A percentile compares a stretch with the other conserved stretches of the same genome.
These are phyloP conservation scores for Arthrobotrys musiformis DNA, from an alignment of 2,329 filamentous ascomycete species.

Conservation along the genomic window DNA sequence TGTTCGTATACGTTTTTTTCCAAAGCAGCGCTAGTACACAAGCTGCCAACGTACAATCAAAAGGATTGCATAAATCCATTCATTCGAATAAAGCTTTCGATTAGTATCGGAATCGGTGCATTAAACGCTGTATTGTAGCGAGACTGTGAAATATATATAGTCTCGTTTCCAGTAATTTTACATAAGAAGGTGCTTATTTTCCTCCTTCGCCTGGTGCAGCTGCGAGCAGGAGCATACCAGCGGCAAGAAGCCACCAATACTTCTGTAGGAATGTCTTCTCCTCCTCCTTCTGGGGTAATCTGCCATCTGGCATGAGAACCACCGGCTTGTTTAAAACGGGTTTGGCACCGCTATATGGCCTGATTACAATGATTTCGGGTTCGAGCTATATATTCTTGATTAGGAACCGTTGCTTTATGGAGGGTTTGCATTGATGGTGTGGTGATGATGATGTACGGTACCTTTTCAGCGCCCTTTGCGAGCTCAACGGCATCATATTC, in stretches of 20 bases:
- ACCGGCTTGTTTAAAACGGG: conserved; percentile 74
- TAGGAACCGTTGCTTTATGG: neutral
- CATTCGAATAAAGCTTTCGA: neutral
- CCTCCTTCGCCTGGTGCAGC: conserved; percentile 42
- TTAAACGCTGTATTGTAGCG: conserved; percentile 8
- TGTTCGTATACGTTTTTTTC: neutral
- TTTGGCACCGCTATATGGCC: conserved; percentile 67
- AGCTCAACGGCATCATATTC: conserved; percentile 47
- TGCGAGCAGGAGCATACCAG: conserved; percentile 67
- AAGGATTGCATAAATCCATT: neutral
- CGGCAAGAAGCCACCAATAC: conserved; percentile 74
- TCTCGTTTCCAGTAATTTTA: neutral
- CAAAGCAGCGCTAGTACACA: conserved; percentile 2
- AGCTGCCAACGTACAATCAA: neutral
- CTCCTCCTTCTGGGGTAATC: conserved; percentile 66
- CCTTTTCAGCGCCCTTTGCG: conserved; percentile 32
- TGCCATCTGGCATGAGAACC: conserved; percentile 71
- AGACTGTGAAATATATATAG: neutral
- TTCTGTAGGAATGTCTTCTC: conserved; percentile 76
- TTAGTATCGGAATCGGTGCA: neutral
- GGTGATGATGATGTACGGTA: conserved; percentile 19
- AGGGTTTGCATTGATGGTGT: neutral
- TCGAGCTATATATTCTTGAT: conserved; percentile 19
- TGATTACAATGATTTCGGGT: conserved; percentile 69
- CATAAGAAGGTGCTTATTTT: conserved; percentile 14